Percentiles rank a stretch among this genome's conserved stretches.
Conservation (phyloP, 1,284 basidiomycete genomes). For the Boletus subluridellus region DNA sequence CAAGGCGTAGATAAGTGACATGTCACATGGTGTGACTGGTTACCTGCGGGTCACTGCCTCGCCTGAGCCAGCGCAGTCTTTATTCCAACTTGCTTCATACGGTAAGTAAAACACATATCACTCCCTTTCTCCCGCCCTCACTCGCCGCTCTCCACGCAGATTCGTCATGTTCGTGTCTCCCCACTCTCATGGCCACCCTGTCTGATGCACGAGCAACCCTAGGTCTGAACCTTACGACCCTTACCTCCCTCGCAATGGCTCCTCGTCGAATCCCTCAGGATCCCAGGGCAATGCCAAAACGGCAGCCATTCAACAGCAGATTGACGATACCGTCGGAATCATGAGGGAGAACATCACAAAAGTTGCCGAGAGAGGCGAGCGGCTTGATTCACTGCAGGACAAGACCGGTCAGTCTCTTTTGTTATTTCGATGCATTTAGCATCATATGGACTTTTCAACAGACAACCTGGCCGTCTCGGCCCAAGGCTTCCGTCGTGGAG, state of each 20-base stretch:
- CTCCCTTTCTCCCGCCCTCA: background rate
- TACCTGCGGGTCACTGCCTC: constrained; percentile 5
- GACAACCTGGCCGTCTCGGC: constrained; percentile 98
- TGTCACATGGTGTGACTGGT: constrained; percentile 20
- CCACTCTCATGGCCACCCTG: background rate
- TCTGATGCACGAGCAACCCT: constrained; percentile 14
- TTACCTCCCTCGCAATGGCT: constrained; percentile 82
- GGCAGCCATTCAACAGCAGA: constrained; percentile 89
- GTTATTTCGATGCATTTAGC: background rate
- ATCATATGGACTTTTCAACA: constrained; percentile 32
- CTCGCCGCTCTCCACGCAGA: constrained; percentile 1
- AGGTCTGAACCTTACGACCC: constrained; percentile 96
- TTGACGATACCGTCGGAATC: constrained; percentile 92
- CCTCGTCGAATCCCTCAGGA: constrained; percentile 54
- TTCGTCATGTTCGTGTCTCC: constrained; percentile 27
- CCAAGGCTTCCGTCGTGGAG: constrained; percentile 96
- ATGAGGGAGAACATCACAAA: constrained; percentile 98
- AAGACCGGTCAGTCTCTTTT: constrained; percentile 79
- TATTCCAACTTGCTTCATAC: constrained; percentile 7
- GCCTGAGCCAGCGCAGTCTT: constrained; percentile 20
- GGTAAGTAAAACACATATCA: constrained; percentile 15
- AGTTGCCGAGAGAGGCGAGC: constrained; percentile 93
- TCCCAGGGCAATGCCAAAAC: constrained; percentile 71
- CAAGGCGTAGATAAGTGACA: constrained; percentile 1
- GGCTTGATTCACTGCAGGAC: constrained; percentile 92